A percentile compares a stretch with the other conserved stretches of the same genome.
These are phyloP conservation scores for Benincasa hispida DNA, from an alignment of 306 rosid species.

Conservation along the genomic window DNA sequence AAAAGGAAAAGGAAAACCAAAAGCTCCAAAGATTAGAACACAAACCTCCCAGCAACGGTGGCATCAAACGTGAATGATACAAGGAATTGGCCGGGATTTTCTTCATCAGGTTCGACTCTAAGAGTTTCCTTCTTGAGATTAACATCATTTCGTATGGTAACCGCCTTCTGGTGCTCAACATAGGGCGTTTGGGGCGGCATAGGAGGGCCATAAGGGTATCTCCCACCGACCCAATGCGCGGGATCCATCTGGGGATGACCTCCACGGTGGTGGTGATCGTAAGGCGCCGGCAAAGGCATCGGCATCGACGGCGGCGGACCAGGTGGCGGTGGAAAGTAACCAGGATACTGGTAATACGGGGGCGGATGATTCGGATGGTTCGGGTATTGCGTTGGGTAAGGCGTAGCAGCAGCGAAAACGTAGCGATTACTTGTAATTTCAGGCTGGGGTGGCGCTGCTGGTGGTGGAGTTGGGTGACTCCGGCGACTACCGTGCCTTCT, in stretches of 20 bases:
- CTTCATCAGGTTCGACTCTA: slow-evolving; percentile 58
- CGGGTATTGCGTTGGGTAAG: slow-evolving; percentile 44
- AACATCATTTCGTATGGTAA: slow-evolving; percentile 75
- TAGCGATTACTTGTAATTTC: slow-evolving; percentile 48
- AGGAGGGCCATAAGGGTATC: slow-evolving; percentile 47
- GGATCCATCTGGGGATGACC: slow-evolving; percentile 31
- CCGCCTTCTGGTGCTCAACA: slow-evolving; percentile 91
- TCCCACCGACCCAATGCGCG: slow-evolving; percentile 43
- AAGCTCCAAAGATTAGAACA: neutral
- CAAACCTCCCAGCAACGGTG: slow-evolving; percentile 72
- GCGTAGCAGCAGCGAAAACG: slow-evolving; percentile 51
- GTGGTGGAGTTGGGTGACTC: slow-evolving; percentile 53
- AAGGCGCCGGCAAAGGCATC: slow-evolving; percentile 59
- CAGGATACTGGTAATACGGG: slow-evolving; percentile 53
- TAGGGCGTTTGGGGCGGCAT: slow-evolving; percentile 40
- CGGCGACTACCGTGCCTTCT: slow-evolving; percentile 48
- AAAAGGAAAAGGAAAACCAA: neutral
- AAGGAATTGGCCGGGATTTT: slow-evolving; percentile 52
- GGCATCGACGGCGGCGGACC: slow-evolving; percentile 36
- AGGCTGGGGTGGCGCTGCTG: slow-evolving; percentile 46
- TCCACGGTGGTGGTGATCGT: slow-evolving; percentile 60
- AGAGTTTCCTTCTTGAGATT: slow-evolving; percentile 86
- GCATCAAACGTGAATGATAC: slow-evolving; percentile 78
- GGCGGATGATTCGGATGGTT: slow-evolving; percentile 25
- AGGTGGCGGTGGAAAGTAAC: slow-evolving; percentile 47